Conservation (phyloP, 1,139 yeast genomes). For the Suhomyces kunorum region DNA sequence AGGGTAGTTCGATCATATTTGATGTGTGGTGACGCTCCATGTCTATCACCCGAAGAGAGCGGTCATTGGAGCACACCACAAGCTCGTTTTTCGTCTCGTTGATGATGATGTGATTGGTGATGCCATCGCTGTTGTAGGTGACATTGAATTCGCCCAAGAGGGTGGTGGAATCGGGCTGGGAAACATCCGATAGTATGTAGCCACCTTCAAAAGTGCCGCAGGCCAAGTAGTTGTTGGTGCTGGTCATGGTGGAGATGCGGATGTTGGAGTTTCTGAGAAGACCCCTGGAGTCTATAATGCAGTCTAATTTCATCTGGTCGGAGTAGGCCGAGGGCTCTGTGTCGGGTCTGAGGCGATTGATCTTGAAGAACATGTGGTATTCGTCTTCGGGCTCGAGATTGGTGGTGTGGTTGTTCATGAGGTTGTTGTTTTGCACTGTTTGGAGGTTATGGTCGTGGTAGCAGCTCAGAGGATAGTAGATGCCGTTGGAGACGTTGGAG, state of each 20-base stretch:
- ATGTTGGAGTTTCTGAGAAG: slow-evolving; percentile 35
- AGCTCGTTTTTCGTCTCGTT: slow-evolving; percentile 27
- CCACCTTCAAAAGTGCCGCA: slow-evolving; percentile 63
- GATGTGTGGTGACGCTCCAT: slow-evolving; percentile 15
- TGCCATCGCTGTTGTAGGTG: slow-evolving; percentile 50
- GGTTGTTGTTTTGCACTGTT: slow-evolving; percentile 18
- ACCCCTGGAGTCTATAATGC: slow-evolving; percentile 42
- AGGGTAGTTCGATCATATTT: slow-evolving; percentile 30
- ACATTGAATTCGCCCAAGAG: slow-evolving; percentile 40
- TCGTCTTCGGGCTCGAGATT: slow-evolving; percentile 21
- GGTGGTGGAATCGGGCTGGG: slow-evolving; percentile 26
- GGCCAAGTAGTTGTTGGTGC: slow-evolving; percentile 43
- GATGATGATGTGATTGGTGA: slow-evolving; percentile 54
- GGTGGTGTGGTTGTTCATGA: slow-evolving; percentile 6
- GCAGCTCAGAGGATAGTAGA: slow-evolving; percentile 44
- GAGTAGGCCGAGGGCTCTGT: slow-evolving; percentile 23
- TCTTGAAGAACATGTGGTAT: slow-evolving; percentile 37
- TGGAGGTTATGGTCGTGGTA: slow-evolving; percentile 36
- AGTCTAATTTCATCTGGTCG: slow-evolving; percentile 34
- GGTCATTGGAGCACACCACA: slow-evolving; percentile 53
- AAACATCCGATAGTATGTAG: slow-evolving; percentile 39
- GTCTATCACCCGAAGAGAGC: slow-evolving; percentile 44
- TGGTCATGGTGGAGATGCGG: slow-evolving; percentile 51
- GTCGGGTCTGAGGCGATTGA: slow-evolving; percentile 37
- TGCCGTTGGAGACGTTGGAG: slow-evolving; percentile 35